phyloP scores from a whole-genome alignment of 176 grass and related monocot genomes.

The Echinochloa phyllopogon region DNA sequence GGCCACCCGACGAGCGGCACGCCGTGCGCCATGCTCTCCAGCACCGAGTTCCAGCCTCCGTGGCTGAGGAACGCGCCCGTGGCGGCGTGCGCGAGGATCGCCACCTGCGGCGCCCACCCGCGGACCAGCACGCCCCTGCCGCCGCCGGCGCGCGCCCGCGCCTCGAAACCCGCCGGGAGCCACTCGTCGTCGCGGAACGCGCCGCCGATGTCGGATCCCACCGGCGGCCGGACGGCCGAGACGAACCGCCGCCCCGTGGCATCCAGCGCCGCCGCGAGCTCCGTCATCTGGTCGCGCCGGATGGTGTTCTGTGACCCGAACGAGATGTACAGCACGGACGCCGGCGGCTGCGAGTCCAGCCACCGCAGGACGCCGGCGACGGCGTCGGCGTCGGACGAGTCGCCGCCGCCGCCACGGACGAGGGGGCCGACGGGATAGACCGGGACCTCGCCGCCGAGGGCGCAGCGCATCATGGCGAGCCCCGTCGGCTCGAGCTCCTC shows the following conservation, averaged over 20 bases:
- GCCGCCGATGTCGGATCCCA: not conserved
- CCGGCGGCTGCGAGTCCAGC: not conserved
- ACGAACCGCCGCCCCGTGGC: not conserved
- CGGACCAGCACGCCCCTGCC: slow-evolving; percentile 15
- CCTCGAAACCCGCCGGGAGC: slow-evolving; percentile 56
- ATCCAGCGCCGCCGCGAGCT: slow-evolving; percentile 3
- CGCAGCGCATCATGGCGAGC: slow-evolving; percentile 32
- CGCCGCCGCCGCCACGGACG: not conserved
- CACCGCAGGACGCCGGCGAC: not conserved
- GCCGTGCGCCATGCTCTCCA: slow-evolving; percentile 47
- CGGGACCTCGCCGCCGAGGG: not conserved
- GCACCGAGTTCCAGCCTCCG: slow-evolving; percentile 50
- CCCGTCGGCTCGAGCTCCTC: slow-evolving; percentile 48
- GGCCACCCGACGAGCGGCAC: slow-evolving; percentile 51
- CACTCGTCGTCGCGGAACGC: slow-evolving; percentile 34
- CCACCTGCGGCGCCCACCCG: slow-evolving; percentile 47
- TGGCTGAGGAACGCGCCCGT: slow-evolving; percentile 56
- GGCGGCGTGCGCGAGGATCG: slow-evolving; percentile 40
- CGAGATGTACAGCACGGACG: slow-evolving; percentile 1
- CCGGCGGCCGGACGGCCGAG: slow-evolving; percentile 7
- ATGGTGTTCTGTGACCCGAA: slow-evolving; percentile 30
- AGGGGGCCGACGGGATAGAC: slow-evolving; percentile 51
- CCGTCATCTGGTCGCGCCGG: not conserved
- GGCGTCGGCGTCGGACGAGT: not conserved
- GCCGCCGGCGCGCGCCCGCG: not conserved